Base-by-base conservation (phyloP, 768 basidiomycete species). In the Collybiopsis luxurians region DNA sequence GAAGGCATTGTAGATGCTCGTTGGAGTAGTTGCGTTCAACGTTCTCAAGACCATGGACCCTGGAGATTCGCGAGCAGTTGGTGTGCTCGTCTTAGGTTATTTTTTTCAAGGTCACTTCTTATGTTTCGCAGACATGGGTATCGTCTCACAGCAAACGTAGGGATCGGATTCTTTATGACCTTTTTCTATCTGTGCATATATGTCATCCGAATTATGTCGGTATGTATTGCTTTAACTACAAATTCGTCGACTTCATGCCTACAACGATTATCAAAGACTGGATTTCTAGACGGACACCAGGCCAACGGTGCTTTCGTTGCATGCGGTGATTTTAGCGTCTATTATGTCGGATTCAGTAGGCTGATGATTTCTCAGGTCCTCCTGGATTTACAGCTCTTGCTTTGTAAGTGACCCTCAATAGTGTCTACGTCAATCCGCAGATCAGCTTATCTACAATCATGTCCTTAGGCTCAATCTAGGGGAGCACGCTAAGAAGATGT, bases 121-220 rank as follows among this genome's bases (percentile, higher is more conserved):
- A 31, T 39, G 2, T 36, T 1, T 19, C 12, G 11, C 11, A 12
- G 2, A 21, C 9, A 28, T 21, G 4, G 11, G 15, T 44, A 28
- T 30, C 21, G 34, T 24, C n/a, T 26, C 31, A 51, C 36, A 23
- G 13, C 42, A 27, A 3, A 13, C 3, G 24, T n/a, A 75, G 73
- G 76, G 2, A 66, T 78, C 21, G 77, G 78, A 6, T 78, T 76
- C 67, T 79, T 79, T 67, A 73, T 79, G 71, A 78, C 78, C 11
- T 75, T 78, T 63, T 76, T 79, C 61, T 79, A 80, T 57, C 73
- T 80, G 38, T 76, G 76, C 63, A 78, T 79, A 42, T 80, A 79
- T 58, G 69, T 80, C 52, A 73, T 79, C 47, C 69, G 76, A 71
- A 72, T 78, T n/a, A 76, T 77, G 63, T 73, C 68, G 48, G 76